Percentiles rank a stretch among this genome's conserved stretches.
Evolutionary conservation across 768 basidiomycete genomes (phyloP).

Genomic region (Leccinum fibrillosum): DNA sequence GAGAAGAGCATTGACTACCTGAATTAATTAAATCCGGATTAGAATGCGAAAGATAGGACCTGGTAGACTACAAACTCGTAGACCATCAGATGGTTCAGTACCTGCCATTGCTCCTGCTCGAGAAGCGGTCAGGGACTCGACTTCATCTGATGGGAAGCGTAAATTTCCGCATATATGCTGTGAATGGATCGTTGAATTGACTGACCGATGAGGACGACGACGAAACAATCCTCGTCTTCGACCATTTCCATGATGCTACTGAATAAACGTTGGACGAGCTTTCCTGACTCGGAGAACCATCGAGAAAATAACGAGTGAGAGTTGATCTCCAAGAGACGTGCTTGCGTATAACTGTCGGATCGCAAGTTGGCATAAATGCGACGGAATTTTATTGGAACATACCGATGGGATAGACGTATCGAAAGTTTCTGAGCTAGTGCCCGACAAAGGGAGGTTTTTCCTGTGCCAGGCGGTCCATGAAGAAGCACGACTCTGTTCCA

Average conservation of each 20-base stretch:
- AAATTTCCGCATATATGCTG: slow-evolving; percentile 5
- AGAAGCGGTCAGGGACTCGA: slow-evolving; percentile 93
- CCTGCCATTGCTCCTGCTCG: slow-evolving; percentile 93
- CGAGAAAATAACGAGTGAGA: slow-evolving; percentile 97
- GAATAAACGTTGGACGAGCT: slow-evolving; percentile 93
- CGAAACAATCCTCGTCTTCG: slow-evolving; percentile 88
- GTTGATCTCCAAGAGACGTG: slow-evolving; percentile 93
- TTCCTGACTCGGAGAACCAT: slow-evolving; percentile 99
- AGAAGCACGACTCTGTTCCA: slow-evolving; percentile 96
- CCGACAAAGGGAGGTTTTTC: slow-evolving; percentile 93
- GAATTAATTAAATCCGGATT: slow-evolving; percentile 2
- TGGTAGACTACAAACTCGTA: slow-evolving; percentile 58
- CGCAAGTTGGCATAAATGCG: neutral
- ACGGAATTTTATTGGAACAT: slow-evolving; percentile 15
- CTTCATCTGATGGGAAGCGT: slow-evolving; percentile 67
- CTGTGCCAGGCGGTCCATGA: slow-evolving; percentile 97
- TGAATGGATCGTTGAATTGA: neutral
- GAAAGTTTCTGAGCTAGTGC: slow-evolving; percentile 95
- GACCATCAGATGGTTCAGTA: slow-evolving; percentile 92
- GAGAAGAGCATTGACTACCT: slow-evolving; percentile 97
- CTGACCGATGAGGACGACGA: slow-evolving; percentile 90
- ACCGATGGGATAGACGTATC: slow-evolving; percentile 86
- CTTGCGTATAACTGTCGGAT: slow-evolving; percentile 68
- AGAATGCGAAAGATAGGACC: neutral
- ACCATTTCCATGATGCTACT: slow-evolving; percentile 85